Base-by-base conservation (phyloP, 1,284 basidiomycete species). In the Heterobasidion parviporum region DNA sequence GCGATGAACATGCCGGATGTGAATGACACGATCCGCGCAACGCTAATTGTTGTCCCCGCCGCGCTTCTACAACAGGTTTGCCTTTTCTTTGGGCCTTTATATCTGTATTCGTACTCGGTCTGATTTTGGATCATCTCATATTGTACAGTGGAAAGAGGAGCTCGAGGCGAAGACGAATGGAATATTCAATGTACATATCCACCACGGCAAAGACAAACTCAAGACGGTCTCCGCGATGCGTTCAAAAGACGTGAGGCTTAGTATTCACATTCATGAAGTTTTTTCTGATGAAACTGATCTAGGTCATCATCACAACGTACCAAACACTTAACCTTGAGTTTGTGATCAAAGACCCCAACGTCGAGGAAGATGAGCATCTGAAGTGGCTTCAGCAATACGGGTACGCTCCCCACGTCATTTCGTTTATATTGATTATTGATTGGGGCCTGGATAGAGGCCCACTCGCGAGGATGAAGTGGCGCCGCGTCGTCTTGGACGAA, bases 231-330 rank as follows among this genome's bases (percentile, higher is more conserved):
- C 72, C 0, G 72, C 75, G 54, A 65, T 85, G 36, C 74, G 74
- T 61, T 68, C 76, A 36, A 79, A 77, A 57, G 85, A 88, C 64
- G 83, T 87, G 63, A 55, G 73, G 63, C 6, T 16, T 46, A 56
- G 50, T 54, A 33, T 56, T 20, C 41, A 32, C 41, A 20, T n/a
- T n/a, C 14, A 5, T 15, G 8, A 26, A 8, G 45, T 45, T 56
- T 45, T 56, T 56, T 44, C 41, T 36, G 2, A n/a, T 46, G n/a
- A 16, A 18, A 54, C 38, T 46, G 36, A 58, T 20, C 4, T 8
- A 80, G 81, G 74, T 86, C 34, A 72, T 87, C 18, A 78, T 88
- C 54, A 87, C 85, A 3, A 84, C 84, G 0, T 87, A 86, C 62
- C 83, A 83, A 59, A 85, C 84, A 0, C 71, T 87, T 9, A 75